phyloP scores from a whole-genome alignment of 768 basidiomycete genomes.

The Boletus insuetus region DNA sequence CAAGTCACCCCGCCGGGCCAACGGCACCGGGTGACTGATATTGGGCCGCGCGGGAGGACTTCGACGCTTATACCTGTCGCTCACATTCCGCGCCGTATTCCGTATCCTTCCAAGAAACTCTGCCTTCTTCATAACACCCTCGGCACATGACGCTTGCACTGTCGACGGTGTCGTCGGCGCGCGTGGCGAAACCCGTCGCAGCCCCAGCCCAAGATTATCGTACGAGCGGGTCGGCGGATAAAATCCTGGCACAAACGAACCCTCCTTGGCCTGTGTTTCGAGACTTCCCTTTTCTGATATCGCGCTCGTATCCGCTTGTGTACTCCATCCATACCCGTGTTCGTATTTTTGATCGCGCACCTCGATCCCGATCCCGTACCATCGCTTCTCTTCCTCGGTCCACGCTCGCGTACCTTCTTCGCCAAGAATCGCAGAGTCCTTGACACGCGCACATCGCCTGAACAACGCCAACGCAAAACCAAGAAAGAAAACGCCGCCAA shows the following conservation, averaged over 20 bases:
- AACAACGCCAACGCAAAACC: slow-evolving; percentile 54
- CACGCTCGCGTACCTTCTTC: slow-evolving; percentile 57
- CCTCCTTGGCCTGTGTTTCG: slow-evolving; percentile 23
- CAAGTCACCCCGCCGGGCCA: slow-evolving; percentile 22
- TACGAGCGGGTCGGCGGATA: slow-evolving; percentile 18
- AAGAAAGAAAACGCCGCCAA: slow-evolving; percentile 58
- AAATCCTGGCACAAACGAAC: slow-evolving; percentile 13
- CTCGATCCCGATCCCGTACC: slow-evolving; percentile 56
- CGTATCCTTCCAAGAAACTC: slow-evolving; percentile 66
- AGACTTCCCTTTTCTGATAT: slow-evolving; percentile 33
- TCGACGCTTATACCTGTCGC: slow-evolving; percentile 51
- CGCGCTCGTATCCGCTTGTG: slow-evolving; percentile 27
- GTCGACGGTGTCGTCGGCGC: slow-evolving; percentile 40
- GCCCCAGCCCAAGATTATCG: slow-evolving; percentile 40
- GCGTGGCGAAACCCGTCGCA: slow-evolving; percentile 48
- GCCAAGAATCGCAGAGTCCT: slow-evolving; percentile 58
- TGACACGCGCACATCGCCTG: slow-evolving; percentile 53
- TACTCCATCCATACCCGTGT: slow-evolving; percentile 32
- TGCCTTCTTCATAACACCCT: slow-evolving; percentile 64
- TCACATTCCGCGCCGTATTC: slow-evolving; percentile 65
- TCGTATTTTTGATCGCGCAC: slow-evolving; percentile 14
- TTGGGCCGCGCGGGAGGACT: slow-evolving; percentile 42
- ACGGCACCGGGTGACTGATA: slow-evolving; percentile 59
- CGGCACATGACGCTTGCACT: slow-evolving; percentile 33
- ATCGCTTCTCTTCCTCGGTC: slow-evolving; percentile 64